These are phyloP conservation scores for Neurospora sp. DNA, from an alignment of 495 filamentous ascomycete genomes.

Conservation along the genomic window DNA sequence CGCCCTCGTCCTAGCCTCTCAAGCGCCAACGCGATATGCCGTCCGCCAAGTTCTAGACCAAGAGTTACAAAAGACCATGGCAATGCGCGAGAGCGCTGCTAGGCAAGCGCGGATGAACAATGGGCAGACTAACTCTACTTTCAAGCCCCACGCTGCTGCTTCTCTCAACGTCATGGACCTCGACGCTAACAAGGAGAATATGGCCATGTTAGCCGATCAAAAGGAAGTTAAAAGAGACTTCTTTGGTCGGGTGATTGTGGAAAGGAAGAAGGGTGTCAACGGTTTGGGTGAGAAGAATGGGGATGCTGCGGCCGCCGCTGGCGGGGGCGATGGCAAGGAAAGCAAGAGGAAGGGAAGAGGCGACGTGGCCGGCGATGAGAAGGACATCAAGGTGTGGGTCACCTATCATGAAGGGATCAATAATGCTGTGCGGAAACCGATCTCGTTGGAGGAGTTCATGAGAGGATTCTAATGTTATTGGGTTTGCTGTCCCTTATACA, in stretches of 20 bases:
- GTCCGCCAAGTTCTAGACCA: constrained; percentile 87
- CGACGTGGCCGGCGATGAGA: constrained; percentile 26
- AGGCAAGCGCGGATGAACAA: constrained; percentile 44
- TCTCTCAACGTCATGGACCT: background rate
- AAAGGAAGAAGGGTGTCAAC: constrained; percentile 22
- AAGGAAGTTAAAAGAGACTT: constrained; percentile 69
- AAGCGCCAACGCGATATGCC: constrained; percentile 70
- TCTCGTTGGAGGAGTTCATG: constrained; percentile 79
- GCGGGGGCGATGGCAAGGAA: constrained; percentile 8
- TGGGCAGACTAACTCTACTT: constrained; percentile 23
- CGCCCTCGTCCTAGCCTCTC: constrained; percentile 33
- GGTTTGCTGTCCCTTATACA: background rate
- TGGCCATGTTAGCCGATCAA: constrained; percentile 6
- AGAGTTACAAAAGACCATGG: constrained; percentile 63
- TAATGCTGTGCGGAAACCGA: constrained; percentile 89
- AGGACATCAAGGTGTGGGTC: constrained; percentile 69
- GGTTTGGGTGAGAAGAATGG: constrained; percentile 26
- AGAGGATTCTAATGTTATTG: constrained; percentile 39
- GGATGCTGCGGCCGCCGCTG: constrained; percentile 11
- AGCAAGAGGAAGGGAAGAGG: constrained; percentile 20
- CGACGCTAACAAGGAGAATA: constrained; percentile 34
- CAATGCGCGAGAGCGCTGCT: constrained; percentile 47
- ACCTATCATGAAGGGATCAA: constrained; percentile 94
- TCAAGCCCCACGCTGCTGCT: background rate
- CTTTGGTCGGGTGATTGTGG: constrained; percentile 65